Percentiles rank a stretch among this genome's conserved stretches.
Conservation (phyloP, 228 moss, liverwort and hornwort genomes). For the Sphagnum magellanicum region DNA sequence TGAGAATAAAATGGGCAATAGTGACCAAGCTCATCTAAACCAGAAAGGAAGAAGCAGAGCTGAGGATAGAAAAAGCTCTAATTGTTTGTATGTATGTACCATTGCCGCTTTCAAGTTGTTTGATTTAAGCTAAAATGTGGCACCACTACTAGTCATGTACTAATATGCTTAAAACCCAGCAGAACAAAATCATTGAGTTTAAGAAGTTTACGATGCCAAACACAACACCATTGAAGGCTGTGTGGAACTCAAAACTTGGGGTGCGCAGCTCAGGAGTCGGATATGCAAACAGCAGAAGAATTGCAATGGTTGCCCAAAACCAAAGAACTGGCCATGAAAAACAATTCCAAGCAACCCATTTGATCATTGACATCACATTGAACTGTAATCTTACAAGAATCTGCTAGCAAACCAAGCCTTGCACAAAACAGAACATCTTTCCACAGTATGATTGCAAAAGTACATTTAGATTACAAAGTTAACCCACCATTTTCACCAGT, state of each 20-base stretch:
- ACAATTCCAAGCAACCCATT: conserved; percentile 1
- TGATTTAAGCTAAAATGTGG: background rate
- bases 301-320: conserved; percentile 65
- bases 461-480: background rate
- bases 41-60: background rate
- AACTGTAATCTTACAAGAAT: background rate
- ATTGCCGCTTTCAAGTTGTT: background rate
- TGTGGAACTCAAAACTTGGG: conserved; percentile 69
- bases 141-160: background rate
- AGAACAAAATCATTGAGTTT: background rate
- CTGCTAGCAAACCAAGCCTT: background rate
- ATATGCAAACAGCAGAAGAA: conserved; percentile 63
- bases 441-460: background rate
- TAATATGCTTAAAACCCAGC: background rate
- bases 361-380: background rate
- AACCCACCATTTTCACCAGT: conserved; percentile 68
- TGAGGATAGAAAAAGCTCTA: background rate
- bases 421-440: background rate
- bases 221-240: conserved; percentile 75
- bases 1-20: background rate
- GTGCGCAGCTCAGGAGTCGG: conserved; percentile 60
- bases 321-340: conserved; percentile 53
- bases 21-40: too few relatives aligned
- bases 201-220: conserved; percentile 58
- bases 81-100: background rate